Base-by-base conservation (phyloP, 2,329 filamentous ascomycete genomes). In the Aspergillus floridensis region DNA sequence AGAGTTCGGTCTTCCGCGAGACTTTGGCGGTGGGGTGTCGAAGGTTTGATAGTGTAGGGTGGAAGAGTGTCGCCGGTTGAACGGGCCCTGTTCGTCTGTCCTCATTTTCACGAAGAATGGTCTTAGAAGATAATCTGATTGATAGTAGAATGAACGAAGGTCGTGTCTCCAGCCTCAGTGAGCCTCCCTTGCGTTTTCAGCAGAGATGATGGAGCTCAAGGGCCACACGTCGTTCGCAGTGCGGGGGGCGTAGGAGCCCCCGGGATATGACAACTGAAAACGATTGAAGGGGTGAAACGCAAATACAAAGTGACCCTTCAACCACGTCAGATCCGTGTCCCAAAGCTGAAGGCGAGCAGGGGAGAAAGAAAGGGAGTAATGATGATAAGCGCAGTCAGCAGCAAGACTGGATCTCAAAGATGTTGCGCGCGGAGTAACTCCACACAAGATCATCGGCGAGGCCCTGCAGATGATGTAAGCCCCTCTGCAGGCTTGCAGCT, bases 21-120 rank as follows among this genome's bases (percentile, higher is more conserved):
- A 79, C 58, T 76, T 79, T n/a, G 78, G 78, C 26, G 77, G 74
- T 35, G 78, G 76, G 29, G 77, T 79, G 54, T 76, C 74, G 61
- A 80, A 80, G n/a, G 78, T 80, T 63, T 80, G 78, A 64, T 80
- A 80, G 51, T 79, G 77, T 53, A 77, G 74, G 3, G 76, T 80
- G 5, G 77, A 79, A 32, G 77, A 79, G 54, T 69, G 69, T 47
- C 77, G 77, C 59, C 76, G 74, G 46, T 70, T 66, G 52, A 79
- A 70, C 54, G 65, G 66, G 14, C 65, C 60, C 8, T 63, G 66
- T 49, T 74, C 73, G 8, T 69, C 61, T 49, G 64, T 63, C 55
- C 64, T 69, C 73, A 75, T 76, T 19, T 53, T 57, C 6, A 14
- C 47, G 16, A 21, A 12, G 10, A 14, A 22, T 38, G 31, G 19